These are phyloP conservation scores for Mrakiaceae sp. DNA, from an alignment of 1,284 basidiomycete genomes.

Conservation along the genomic window DNA sequence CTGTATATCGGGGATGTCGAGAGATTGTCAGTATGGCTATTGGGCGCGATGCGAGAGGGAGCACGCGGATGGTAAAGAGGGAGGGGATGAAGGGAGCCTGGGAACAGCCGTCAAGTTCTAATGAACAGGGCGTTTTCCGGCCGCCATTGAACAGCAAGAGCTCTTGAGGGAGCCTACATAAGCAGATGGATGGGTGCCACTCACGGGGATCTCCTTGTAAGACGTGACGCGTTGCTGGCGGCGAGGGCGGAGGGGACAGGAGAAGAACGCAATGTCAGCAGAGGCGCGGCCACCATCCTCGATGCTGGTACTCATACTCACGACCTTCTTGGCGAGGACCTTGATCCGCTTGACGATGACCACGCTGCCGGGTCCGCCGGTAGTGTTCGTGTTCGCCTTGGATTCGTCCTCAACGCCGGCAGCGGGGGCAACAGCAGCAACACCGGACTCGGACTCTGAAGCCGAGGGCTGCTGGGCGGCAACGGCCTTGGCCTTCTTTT, in stretches of 20 bases:
- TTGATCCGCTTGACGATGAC: slow-evolving; percentile 9
- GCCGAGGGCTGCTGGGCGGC: neutral
- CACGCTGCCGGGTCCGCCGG: neutral
- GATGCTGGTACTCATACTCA: neutral
- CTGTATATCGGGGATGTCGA: neutral
- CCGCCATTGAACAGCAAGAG: neutral
- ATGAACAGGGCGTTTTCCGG: neutral
- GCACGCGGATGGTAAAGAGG: neutral
- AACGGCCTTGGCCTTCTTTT: neutral
- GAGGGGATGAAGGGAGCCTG: neutral
- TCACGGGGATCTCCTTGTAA: slow-evolving; percentile 9
- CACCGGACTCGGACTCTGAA: neutral
- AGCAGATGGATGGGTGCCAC: too few species aligned
- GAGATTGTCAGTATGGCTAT: too few species aligned
- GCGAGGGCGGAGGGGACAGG: neutral
- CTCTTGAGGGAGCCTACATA: neutral
- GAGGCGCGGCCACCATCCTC: neutral
- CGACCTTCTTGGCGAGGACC: slow-evolving; percentile 11
- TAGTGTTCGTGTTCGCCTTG: neutral
- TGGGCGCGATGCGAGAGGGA: neutral
- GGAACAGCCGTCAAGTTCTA: neutral
- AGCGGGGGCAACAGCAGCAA: neutral
- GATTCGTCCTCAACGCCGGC: too few species aligned
- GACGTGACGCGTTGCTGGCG: slow-evolving; percentile 10
- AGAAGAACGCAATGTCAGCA: neutral